phyloP scores from a whole-genome alignment of 2,329 filamentous ascomycete genomes.

The Ophiosphaerella narmari region DNA sequence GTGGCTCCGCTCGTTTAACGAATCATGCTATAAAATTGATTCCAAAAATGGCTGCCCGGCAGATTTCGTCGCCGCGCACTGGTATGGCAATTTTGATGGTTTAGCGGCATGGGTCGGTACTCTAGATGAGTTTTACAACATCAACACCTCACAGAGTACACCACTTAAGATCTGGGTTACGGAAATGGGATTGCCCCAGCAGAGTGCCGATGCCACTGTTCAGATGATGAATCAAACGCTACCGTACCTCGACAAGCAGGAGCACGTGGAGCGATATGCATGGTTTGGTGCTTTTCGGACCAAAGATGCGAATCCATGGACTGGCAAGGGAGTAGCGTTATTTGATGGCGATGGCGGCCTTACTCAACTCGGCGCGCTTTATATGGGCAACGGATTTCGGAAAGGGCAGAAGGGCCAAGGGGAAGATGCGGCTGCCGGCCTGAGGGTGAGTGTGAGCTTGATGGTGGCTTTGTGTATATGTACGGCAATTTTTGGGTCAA shows the following conservation, averaged over 20 bases:
- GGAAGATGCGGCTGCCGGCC: constrained; percentile 11
- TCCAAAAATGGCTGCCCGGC: constrained; percentile 50
- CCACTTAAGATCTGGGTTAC: constrained; percentile 70
- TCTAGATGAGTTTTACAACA: constrained; percentile 56
- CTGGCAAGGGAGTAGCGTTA: constrained; percentile 40
- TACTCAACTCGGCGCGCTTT: constrained; percentile 39
- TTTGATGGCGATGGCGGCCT: constrained; percentile 39
- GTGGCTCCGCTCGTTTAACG: constrained; percentile 72
- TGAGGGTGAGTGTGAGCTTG: constrained; percentile 11
- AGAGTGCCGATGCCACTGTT: constrained; percentile 62
- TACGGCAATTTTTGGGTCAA: constrained; percentile 2
- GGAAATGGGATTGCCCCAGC: constrained; percentile 69
- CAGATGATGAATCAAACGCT: constrained; percentile 71
- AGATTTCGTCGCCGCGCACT: constrained; percentile 59
- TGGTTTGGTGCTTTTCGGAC: constrained; percentile 44
- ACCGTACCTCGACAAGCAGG: constrained; percentile 68
- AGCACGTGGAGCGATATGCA: constrained; percentile 48
- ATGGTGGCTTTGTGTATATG: constrained; percentile 9
- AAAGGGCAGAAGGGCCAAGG: constrained; percentile 39
- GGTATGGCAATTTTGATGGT: constrained; percentile 69
- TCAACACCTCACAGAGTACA: constrained; percentile 54
- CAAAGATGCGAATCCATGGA: constrained; percentile 43
- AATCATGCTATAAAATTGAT: constrained; percentile 55
- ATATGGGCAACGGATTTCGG: constrained; percentile 37
- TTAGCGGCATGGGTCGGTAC: constrained; percentile 69